A percentile compares a stretch with the other conserved stretches of the same genome.
phyloP scores from a whole-genome alignment of 1,284 basidiomycete genomes.

The Mycena citricolor region DNA sequence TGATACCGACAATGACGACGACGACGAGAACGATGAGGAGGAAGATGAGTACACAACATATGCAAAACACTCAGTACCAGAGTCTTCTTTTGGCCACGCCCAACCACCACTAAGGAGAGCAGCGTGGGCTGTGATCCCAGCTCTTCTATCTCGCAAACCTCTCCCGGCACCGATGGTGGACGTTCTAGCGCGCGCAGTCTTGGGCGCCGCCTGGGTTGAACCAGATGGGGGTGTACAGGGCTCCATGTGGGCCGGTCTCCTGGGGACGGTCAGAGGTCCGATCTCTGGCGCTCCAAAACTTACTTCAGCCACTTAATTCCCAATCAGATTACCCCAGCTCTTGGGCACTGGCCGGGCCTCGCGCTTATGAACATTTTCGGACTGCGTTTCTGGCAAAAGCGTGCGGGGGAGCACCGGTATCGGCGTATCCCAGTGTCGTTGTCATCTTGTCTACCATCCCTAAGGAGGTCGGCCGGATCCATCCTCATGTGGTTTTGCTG shows the following conservation, averaged over 20 bases:
- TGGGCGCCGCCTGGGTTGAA: constrained; percentile 80
- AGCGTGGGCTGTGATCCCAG: constrained; percentile 55
- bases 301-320: constrained; percentile 8
- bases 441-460: constrained; percentile 82
- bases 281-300: constrained; percentile 4
- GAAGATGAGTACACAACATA: neutral
- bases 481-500: neutral
- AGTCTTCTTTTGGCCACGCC: constrained; percentile 47
- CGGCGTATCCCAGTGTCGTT: constrained; percentile 77
- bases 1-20: constrained; percentile 31
- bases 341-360: constrained; percentile 44
- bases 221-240: constrained; percentile 65
- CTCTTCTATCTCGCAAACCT: constrained; percentile 33
- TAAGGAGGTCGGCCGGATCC: constrained; percentile 43
- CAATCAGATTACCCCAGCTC: constrained; percentile 56
- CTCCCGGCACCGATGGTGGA: constrained; percentile 7
- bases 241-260: constrained; percentile 67
- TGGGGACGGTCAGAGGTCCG: constrained; percentile 72
- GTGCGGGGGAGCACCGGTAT: constrained; percentile 71
- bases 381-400: constrained; percentile 65
- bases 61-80: constrained; percentile 1
- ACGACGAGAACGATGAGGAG: neutral
- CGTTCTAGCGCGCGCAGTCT: constrained; percentile 55
- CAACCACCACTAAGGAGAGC: constrained; percentile 71
- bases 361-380: constrained; percentile 72